Evolutionary conservation across 805 yeast species (phyloP), one percentile per base, ranked within the genome.

Genomic region (Starmera dryadoides): DNA sequence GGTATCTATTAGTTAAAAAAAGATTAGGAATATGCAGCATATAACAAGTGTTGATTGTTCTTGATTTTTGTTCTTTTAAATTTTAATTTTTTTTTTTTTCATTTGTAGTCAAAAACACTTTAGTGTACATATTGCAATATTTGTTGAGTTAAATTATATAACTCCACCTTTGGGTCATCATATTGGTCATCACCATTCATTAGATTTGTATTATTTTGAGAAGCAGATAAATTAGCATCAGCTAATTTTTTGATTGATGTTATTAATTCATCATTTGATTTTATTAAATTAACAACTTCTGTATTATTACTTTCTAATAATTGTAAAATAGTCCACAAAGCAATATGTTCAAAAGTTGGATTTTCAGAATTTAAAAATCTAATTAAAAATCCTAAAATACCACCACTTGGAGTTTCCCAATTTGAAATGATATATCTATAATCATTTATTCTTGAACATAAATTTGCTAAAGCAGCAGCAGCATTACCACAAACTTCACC

Each of bases 401-500:
- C 98, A 43, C 86, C 88, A 37, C 74, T 76, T 33, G 95, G 95
- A 42, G 68, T 67, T 18, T 74, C 68, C 94, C 97, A 93, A 48
- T 80, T 74, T 39, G 77, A 73, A 42, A 87, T 71, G 44, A 93
- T 86, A 47, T 81, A 80, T 42, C 79, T 73, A 61, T 89, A 89
- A 51, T 86, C 89, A 51, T 75, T 76, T 29, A 91, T 86, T 63
- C 96, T 79, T 4, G 97, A 88, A 49, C 96, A 87, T 51, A 93
- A 68, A 58, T 93, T 93, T 23, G 98, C 98, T 49, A 93, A 73
- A 2, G 98, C 98, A 29, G 98, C 98, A 14, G 98, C 98, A 2
- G 96, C 85, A 62, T 93, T 93, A 41, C 98, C 98, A 60, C 96
- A 93, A 15, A 93, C 97, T 63, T 94, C 98, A 42, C 88, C 84